These are phyloP conservation scores for Thamnidium elegans DNA, from an alignment of 192 early-diverging fungal genomes.

Conservation along the genomic window DNA sequence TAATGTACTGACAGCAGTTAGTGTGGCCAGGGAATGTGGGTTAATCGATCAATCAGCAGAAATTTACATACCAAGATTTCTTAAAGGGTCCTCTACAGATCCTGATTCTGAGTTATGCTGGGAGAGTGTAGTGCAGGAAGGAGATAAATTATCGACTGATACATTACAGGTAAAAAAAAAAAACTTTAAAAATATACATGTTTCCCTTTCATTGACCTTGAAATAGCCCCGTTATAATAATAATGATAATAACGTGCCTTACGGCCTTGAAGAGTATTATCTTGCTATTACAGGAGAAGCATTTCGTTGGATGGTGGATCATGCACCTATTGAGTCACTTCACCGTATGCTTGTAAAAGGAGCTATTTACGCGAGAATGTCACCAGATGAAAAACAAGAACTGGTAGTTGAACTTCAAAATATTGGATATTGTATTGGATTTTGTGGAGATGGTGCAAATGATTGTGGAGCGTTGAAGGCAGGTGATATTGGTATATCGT, in stretches of 20 bases:
- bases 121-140: slow-evolving; percentile 60
- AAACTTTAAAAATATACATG: neutral
- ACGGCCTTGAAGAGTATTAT: slow-evolving; percentile 51
- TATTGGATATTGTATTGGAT: slow-evolving; percentile 91
- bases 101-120: slow-evolving; percentile 62
- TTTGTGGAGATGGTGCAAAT: slow-evolving; percentile 99
- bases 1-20: slow-evolving; percentile 94
- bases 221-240: neutral
- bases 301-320: slow-evolving; percentile 92
- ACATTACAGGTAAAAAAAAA: slow-evolving; percentile 45
- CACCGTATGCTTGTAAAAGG: slow-evolving; percentile 84
- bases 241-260: neutral
- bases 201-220: too few relatives aligned
- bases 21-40: slow-evolving; percentile 90
- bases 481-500: slow-evolving; percentile 93
- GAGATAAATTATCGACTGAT: slow-evolving; percentile 39
- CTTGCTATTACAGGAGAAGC: slow-evolving; percentile 95
- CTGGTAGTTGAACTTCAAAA: slow-evolving; percentile 86
- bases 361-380: slow-evolving; percentile 96
- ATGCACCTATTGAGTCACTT: slow-evolving; percentile 58
- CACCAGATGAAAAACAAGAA: slow-evolving; percentile 96
- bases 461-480: slow-evolving; percentile 96
- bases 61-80: slow-evolving; percentile 80
- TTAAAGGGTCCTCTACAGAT: slow-evolving; percentile 45
- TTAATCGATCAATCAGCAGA: slow-evolving; percentile 72